Evolutionary conservation across 2,329 filamentous ascomycete species (phyloP).

Genomic region (Neobulgaria alba): DNA sequence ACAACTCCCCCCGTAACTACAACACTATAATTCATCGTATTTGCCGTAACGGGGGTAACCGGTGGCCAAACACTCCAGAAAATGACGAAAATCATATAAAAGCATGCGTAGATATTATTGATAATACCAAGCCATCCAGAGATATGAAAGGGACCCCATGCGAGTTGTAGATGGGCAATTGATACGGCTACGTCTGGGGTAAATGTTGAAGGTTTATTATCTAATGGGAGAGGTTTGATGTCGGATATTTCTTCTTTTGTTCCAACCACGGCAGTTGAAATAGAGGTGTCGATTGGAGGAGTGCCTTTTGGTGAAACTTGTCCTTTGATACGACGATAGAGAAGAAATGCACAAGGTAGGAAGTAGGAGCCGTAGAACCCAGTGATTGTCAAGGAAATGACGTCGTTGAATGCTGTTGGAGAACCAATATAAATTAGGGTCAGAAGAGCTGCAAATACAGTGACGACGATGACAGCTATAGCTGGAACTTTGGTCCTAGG

Average conservation of each 20-base stretch:
- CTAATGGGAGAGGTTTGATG: background rate
- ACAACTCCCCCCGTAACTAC: slow-evolving; percentile 31
- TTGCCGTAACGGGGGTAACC: slow-evolving; percentile 33
- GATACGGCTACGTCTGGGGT: background rate
- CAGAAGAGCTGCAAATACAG: slow-evolving; percentile 25
- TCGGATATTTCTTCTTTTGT: background rate
- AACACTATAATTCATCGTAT: slow-evolving; percentile 42
- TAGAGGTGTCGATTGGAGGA: too few relatives aligned
- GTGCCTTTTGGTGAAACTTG: slow-evolving; percentile 7
- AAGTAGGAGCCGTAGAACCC: slow-evolving; percentile 37
- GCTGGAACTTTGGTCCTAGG: slow-evolving; percentile 9
- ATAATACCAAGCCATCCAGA: slow-evolving; percentile 41
- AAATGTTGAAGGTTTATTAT: background rate
- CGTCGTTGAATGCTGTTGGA: slow-evolving; percentile 34
- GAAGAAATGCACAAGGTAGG: slow-evolving; percentile 31
- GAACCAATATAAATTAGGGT: slow-evolving; percentile 34
- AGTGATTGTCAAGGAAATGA: slow-evolving; percentile 35
- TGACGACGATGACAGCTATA: slow-evolving; percentile 16
- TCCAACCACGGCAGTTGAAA: background rate
- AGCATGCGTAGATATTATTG: slow-evolving; percentile 46
- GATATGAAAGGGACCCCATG: slow-evolving; percentile 49
- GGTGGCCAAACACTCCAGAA: slow-evolving; percentile 43
- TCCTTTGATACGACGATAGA: slow-evolving; percentile 34
- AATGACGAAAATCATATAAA: slow-evolving; percentile 44
- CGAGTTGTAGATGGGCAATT: slow-evolving; percentile 21